These are phyloP conservation scores for Jackrogersella minutella DNA, from an alignment of 495 filamentous ascomycete species.

Conservation along the genomic window DNA sequence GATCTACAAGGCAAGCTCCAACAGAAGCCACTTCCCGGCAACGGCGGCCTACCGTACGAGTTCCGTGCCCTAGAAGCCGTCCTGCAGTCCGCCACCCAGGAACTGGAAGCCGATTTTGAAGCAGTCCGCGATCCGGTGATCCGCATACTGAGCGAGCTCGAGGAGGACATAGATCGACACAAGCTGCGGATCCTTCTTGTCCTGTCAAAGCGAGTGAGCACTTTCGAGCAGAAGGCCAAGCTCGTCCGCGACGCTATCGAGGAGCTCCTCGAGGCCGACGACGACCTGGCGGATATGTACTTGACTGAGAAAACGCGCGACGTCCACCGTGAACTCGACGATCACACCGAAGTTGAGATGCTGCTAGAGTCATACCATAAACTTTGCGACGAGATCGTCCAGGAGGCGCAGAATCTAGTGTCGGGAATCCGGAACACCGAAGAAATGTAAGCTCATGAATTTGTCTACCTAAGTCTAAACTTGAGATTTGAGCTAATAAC, in stretches of 20 bases:
- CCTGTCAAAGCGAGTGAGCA: constrained; percentile 92
- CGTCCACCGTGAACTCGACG: constrained; percentile 76
- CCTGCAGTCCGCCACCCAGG: constrained; percentile 81
- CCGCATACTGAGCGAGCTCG: constrained; percentile 83
- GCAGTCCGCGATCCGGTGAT: constrained; percentile 91
- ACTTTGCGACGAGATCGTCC: constrained; percentile 96
- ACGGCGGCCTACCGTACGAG: constrained; percentile 70
- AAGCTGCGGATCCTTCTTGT: constrained; percentile 89
- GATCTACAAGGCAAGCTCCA: constrained; percentile 74
- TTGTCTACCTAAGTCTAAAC: background rate
- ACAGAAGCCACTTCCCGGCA: constrained; percentile 58
- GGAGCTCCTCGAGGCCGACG: constrained; percentile 95
- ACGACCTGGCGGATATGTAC: constrained; percentile 96
- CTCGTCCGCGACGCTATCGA: constrained; percentile 95
- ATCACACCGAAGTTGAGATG: constrained; percentile 97
- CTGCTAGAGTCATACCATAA: constrained; percentile 97
- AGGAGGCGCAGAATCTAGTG: constrained; percentile 89
- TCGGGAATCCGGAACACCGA: constrained; percentile 98
- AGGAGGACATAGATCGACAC: constrained; percentile 96
- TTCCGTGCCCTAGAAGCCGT: constrained; percentile 83
- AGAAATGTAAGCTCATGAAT: constrained; percentile 76
- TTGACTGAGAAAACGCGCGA: constrained; percentile 84
- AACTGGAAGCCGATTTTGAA: constrained; percentile 92
- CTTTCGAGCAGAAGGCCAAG: constrained; percentile 96
- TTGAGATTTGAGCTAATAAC: constrained; percentile 8